Conservation (phyloP, 1,284 basidiomycete species). For the Ganoderma sinense region DNA sequence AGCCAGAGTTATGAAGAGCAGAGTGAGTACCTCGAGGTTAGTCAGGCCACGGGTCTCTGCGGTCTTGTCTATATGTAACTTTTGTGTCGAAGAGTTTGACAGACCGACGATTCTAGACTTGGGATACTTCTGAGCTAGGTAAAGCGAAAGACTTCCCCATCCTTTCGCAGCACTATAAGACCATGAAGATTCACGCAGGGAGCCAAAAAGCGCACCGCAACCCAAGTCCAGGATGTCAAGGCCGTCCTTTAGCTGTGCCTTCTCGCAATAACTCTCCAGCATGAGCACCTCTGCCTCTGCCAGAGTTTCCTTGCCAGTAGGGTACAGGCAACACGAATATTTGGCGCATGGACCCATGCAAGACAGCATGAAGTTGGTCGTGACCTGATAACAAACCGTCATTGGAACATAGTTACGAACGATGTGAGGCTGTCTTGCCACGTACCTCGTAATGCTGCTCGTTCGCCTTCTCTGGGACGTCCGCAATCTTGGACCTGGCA, state of each 20-base stretch:
- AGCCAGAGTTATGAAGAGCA: not conserved
- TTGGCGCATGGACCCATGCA: slow-evolving; percentile 71
- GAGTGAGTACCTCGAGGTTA: slow-evolving; percentile 58
- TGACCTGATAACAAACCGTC: slow-evolving; percentile 51
- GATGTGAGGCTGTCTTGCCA: not conserved
- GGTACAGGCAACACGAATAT: slow-evolving; percentile 79
- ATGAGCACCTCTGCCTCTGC: slow-evolving; percentile 76
- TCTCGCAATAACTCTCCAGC: slow-evolving; percentile 76
- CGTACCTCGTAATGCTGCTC: slow-evolving; percentile 82
- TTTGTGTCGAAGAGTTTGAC: slow-evolving; percentile 80
- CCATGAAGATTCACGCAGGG: slow-evolving; percentile 1
- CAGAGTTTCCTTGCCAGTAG: slow-evolving; percentile 69
- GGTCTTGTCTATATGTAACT: slow-evolving; percentile 66
- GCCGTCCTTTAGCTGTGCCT: slow-evolving; percentile 71
- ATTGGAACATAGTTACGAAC: not conserved
- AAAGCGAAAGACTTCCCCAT: slow-evolving; percentile 79
- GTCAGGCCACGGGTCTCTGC: slow-evolving; percentile 61
- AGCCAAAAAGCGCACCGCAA: slow-evolving; percentile 55
- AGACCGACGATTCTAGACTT: slow-evolving; percentile 70
- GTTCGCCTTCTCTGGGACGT: slow-evolving; percentile 76
- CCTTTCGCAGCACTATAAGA: slow-evolving; percentile 44
- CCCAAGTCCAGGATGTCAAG: slow-evolving; percentile 77
- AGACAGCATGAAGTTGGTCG: slow-evolving; percentile 72
- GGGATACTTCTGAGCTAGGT: slow-evolving; percentile 79
- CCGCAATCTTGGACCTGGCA: slow-evolving; percentile 65